phyloP scores from a whole-genome alignment of 2,329 filamentous ascomycete genomes.

The Talaromyces sp. region DNA sequence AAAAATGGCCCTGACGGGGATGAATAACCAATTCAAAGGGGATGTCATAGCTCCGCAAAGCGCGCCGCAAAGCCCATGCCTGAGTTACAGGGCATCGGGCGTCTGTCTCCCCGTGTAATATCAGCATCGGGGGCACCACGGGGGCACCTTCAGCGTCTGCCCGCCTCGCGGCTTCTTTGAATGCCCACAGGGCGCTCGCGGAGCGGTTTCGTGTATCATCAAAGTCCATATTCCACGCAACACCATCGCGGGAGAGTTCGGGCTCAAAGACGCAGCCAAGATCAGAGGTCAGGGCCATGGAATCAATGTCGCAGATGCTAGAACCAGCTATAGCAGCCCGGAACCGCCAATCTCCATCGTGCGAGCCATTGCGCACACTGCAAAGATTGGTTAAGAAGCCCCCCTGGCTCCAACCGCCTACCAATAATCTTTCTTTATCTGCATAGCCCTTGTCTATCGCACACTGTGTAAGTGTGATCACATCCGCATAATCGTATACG shows the following conservation, averaged over 20 bases:
- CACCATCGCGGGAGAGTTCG: conserved; percentile 11
- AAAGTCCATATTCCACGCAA: conserved; percentile 12
- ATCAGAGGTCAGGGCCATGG: conserved; percentile 14
- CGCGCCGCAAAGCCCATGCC: conserved; percentile 13
- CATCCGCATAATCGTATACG: conserved; percentile 13
- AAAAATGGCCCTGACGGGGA: conserved; percentile 10
- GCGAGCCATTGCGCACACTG: conserved; percentile 10
- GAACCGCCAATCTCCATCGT: conserved; percentile 10
- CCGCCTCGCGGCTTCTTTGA: conserved; percentile 9
- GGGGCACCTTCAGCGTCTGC: neutral
- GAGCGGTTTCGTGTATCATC: conserved; percentile 6
- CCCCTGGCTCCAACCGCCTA: conserved; percentile 15
- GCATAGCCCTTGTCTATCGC: conserved; percentile 14
- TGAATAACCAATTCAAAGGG: conserved; percentile 13
- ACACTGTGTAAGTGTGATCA: conserved; percentile 14
- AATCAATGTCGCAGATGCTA: conserved; percentile 14
- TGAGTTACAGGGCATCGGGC: conserved; percentile 13
- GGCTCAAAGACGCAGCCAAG: conserved; percentile 10
- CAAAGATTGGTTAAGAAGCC: conserved; percentile 13
- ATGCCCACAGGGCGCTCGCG: conserved; percentile 13
- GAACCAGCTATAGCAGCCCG: conserved; percentile 12
- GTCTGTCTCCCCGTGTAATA: conserved; percentile 16
- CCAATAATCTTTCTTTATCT: conserved; percentile 11
- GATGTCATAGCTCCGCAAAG: conserved; percentile 5
- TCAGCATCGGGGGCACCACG: conserved; percentile 15